Conservation (phyloP, 2,329 filamentous ascomycete species). For the Colletotrichum lini region DNA sequence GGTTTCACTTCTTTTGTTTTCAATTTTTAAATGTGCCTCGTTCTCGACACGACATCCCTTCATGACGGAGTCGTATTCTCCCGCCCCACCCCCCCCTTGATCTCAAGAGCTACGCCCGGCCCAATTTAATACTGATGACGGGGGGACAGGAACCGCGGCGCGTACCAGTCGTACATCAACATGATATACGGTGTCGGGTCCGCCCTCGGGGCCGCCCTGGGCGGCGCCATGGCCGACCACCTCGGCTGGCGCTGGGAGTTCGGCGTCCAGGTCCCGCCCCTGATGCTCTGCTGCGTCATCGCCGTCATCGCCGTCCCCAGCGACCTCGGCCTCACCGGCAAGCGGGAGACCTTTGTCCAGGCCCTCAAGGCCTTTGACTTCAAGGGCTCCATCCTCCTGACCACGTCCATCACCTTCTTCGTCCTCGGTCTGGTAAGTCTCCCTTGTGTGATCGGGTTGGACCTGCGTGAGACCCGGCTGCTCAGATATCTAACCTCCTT, state of each 20-base stretch:
- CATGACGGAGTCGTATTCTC: not conserved
- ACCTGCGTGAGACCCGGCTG: not conserved
- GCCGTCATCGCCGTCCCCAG: slow-evolving; percentile 64
- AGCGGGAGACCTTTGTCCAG: slow-evolving; percentile 60
- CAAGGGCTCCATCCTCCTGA: slow-evolving; percentile 67
- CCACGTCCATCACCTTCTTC: slow-evolving; percentile 67
- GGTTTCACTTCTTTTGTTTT: too few relatives aligned
- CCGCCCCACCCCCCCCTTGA: too few relatives aligned
- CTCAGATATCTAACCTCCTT: slow-evolving; percentile 6
- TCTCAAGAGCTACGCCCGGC: too few relatives aligned
- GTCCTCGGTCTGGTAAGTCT: slow-evolving; percentile 70
- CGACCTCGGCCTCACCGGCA: slow-evolving; percentile 65
- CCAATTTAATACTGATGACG: not conserved
- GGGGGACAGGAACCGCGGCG: slow-evolving; percentile 65
- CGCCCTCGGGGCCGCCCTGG: slow-evolving; percentile 76
- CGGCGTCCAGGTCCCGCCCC: slow-evolving; percentile 70
- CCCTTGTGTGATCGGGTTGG: too few relatives aligned
- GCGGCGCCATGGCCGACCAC: slow-evolving; percentile 77
- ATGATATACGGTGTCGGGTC: slow-evolving; percentile 73
- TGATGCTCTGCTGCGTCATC: slow-evolving; percentile 63
- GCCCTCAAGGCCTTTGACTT: slow-evolving; percentile 71
- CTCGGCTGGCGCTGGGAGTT: slow-evolving; percentile 84
- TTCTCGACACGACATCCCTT: too few relatives aligned
- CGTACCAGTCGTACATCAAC: slow-evolving; percentile 81
- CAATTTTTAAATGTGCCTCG: too few relatives aligned